Base-by-base conservation (phyloP, 2,329 filamentous ascomycete species). In the Hymenoscyphus repandus region DNA sequence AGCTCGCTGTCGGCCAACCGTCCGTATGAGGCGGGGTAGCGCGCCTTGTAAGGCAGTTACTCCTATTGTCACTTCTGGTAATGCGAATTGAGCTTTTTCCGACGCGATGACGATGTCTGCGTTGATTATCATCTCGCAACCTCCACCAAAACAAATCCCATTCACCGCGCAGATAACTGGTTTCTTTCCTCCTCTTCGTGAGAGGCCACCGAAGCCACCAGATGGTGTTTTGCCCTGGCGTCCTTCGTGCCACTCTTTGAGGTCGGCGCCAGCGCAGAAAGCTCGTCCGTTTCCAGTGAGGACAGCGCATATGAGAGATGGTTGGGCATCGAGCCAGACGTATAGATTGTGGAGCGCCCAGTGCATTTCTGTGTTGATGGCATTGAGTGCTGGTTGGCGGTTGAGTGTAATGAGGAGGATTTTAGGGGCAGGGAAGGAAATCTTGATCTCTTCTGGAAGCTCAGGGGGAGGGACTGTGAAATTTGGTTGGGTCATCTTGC, bases 141-240 rank as follows among this genome's bases (percentile, higher is more conserved):
- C 88, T 47, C 87, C 88, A 33, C 88, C 88, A 41, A 88, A 75
- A 51, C 85, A 87, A 15, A 86, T 72, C 6, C 88, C 88, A 62
- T 90, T 88, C 17, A 91, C 84, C 1, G 87, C 88, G 1, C 83
- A 85, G 27, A 92, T 77, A 49, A 92, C 75, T 5, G 88, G 88
- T 63, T 92, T 92, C 68, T 80, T 82, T 43, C 86, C 86, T 5
- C 69, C 66, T 22, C 86, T 75, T 56, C 86, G 82, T 48, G 79
- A 82, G 31, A 90, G 69, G 0, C 78, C 85, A 20, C 80, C 84
- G 53, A 88, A 86, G 1, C 85, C 85, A 1, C 71, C 68, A 0
- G 71, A 60, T 0, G 71, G 58, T 41, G 51, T 51, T 17, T 44
- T 12, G 20, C 51, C 41, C 22, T 51, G 51, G 30, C 17, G 10